These are phyloP conservation scores for Daucus carota DNA, from an alignment of 129 eudicot species.

Conservation along the genomic window DNA sequence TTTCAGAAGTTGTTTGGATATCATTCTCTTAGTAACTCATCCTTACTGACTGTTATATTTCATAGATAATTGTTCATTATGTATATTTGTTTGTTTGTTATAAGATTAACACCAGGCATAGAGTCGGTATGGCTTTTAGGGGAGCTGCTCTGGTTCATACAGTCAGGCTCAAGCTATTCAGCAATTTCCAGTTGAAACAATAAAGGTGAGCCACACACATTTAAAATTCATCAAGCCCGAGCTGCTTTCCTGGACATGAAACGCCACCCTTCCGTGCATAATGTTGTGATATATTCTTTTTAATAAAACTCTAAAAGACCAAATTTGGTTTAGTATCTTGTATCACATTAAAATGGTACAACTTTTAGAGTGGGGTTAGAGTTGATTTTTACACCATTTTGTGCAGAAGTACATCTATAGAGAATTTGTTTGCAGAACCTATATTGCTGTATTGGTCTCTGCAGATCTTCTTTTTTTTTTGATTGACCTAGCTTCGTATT, in stretches of 20 bases:
- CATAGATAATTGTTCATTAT: not conserved
- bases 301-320: no score
- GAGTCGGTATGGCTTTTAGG: conserved; percentile 49
- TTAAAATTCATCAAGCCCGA: conserved; percentile 58
- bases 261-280: conserved; percentile 57
- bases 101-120: conserved; percentile 37
- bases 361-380: no score
- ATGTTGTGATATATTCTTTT: no score
- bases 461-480: no score
- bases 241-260: conserved; percentile 69
- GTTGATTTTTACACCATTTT: no score
- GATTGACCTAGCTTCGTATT: no score
- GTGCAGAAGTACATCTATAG: no score
- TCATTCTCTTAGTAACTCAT: not conserved
- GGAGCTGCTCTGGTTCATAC: conserved; percentile 68
- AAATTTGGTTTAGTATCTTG: no score
- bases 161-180: conserved; percentile 70
- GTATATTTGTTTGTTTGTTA: conserved; percentile 19
- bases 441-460: no score
- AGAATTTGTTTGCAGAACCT: no score
- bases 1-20: not conserved
- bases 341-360: no score
- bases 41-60: not conserved
- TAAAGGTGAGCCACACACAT: conserved; percentile 71
- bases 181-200: conserved; percentile 42